Conservation (phyloP, 345 rosid species). For the Citrus reticulata region DNA sequence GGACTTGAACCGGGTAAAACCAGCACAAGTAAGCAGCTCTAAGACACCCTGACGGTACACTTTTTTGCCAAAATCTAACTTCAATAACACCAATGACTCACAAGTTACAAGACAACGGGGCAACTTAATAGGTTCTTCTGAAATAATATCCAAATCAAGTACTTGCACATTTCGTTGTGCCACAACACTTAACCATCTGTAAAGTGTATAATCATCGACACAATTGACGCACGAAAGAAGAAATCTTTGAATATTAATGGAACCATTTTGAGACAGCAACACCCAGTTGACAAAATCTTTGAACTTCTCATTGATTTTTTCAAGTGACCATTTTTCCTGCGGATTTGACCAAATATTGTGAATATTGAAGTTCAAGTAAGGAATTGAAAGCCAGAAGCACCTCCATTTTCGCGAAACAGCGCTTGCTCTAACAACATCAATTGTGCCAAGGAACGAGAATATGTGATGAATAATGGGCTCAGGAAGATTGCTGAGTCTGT, state of each 20-base stretch:
- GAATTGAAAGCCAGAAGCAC: not conserved
- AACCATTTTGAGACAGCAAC: not conserved
- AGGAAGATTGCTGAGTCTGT: constrained; percentile 3
- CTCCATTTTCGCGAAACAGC: not conserved
- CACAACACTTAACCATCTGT: not conserved
- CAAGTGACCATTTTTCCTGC: not conserved
- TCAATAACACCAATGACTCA: not conserved
- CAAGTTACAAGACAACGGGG: not conserved
- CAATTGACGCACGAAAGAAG: not conserved
- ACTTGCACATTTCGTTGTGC: not conserved
- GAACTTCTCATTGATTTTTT: not conserved
- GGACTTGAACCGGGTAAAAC: not conserved
- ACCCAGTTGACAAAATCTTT: not conserved
- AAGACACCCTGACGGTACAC: no score
- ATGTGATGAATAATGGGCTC: not conserved
- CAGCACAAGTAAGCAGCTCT: not conserved
- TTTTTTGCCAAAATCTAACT: not conserved
- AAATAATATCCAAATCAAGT: not conserved
- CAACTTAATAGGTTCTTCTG: not conserved
- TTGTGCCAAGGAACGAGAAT: not conserved
- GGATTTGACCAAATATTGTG: not conserved
- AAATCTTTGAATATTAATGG: not conserved
- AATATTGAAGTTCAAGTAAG: not conserved
- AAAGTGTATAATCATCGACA: not conserved
- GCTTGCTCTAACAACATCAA: not conserved